phyloP scores from a whole-genome alignment of 2,329 filamentous ascomycete genomes.

The Epichloe scottii region DNA sequence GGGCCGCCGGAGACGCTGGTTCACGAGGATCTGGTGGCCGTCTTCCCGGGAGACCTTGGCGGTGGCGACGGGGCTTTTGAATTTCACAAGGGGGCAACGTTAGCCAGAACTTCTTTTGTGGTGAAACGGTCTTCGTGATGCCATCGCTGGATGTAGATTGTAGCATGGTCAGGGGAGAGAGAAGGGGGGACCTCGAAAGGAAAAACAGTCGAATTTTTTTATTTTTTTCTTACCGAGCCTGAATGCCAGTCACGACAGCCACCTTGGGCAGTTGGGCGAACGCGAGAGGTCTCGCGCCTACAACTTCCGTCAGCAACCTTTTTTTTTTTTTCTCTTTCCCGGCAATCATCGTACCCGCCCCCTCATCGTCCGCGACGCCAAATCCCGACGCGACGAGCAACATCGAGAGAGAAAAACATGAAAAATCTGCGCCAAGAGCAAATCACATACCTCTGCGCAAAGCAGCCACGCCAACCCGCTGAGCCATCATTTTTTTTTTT shows the following conservation, averaged over 20 bases:
- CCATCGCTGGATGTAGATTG: too few species aligned
- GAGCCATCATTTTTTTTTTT: conserved; percentile 42
- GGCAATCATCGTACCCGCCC: neutral
- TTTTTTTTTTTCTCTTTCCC: too few species aligned
- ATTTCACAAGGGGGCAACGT: neutral
- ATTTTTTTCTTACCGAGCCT: conserved; percentile 30
- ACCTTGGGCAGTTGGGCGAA: conserved; percentile 31
- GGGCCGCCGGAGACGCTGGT: conserved; percentile 71
- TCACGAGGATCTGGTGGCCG: conserved; percentile 54
- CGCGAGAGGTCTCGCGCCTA: conserved; percentile 30
- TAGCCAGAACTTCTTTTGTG: too few species aligned
- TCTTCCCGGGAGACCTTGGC: conserved; percentile 42
- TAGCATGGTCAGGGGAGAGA: neutral
- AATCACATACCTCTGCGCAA: conserved; percentile 40
- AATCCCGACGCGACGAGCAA: neutral
- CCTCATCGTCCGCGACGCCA: neutral
- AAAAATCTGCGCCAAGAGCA: neutral
- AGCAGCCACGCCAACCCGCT: conserved; percentile 45
- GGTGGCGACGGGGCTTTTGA: conserved; percentile 36
- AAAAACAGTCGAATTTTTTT: neutral
- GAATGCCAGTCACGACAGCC: conserved; percentile 29
- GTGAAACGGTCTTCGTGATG: too few species aligned
- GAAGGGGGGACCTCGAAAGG: too few species aligned
- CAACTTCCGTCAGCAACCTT: conserved; percentile 3
- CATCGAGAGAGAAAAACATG: too few species aligned